Conservation (phyloP, 169 alveolate genomes). For the Pseudocohnilembus persalinus region DNA sequence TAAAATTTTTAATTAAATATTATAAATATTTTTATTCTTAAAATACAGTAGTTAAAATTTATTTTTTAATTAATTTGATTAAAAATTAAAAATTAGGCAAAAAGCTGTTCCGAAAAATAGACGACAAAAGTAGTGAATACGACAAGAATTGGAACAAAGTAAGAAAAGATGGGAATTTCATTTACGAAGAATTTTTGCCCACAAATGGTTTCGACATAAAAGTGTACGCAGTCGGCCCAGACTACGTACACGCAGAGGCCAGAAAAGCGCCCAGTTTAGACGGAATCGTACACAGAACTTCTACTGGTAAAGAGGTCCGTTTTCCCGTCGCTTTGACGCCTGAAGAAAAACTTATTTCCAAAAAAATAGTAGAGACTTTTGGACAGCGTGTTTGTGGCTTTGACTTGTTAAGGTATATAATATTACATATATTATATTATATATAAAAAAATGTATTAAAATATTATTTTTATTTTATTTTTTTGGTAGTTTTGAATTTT, state of each 20-base stretch:
- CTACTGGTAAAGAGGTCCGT: constrained; percentile 96
- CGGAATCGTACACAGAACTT: constrained; percentile 67
- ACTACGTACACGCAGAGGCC: constrained; percentile 98
- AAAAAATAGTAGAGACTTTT: constrained; percentile 92
- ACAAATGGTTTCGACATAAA: constrained; percentile 98
- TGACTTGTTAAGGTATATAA: constrained; percentile 93
- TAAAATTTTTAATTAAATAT: too few species aligned
- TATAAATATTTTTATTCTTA: too few species aligned
- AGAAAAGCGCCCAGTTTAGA: constrained; percentile 93
- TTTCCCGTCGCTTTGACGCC: constrained; percentile 95
- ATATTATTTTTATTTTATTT: too few species aligned
- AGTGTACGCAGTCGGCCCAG: constrained; percentile 96
- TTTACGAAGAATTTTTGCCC: constrained; percentile 41
- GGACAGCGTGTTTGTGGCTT: constrained; percentile 92
- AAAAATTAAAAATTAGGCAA: too few species aligned
- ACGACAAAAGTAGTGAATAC: neutral
- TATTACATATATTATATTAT: too few species aligned
- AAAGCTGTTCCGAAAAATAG: neutral
- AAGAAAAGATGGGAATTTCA: neutral
- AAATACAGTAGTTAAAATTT: too few species aligned
- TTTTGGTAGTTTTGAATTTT: too few species aligned
- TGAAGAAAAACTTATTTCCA: constrained; percentile 93
- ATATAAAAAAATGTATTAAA: too few species aligned
- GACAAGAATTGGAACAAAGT: neutral
- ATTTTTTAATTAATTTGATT: too few species aligned